These are phyloP conservation scores for Cyclanthera cordifolia DNA, from an alignment of 306 rosid species.

Conservation along the genomic window DNA sequence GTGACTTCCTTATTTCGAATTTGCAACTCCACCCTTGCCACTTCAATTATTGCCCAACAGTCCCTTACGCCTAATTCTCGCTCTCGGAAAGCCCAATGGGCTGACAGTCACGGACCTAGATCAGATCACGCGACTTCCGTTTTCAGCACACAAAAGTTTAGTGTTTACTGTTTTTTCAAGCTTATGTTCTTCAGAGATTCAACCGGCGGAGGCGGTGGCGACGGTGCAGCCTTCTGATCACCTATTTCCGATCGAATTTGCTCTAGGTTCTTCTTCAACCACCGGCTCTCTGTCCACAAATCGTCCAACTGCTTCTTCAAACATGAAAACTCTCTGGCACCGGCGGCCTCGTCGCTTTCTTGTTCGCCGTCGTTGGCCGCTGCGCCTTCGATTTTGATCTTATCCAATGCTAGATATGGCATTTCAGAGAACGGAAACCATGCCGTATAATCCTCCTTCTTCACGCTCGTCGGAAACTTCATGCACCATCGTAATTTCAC, in stretches of 20 bases:
- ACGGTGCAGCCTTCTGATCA: background rate
- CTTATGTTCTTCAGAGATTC: no score
- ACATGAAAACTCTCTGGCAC: background rate
- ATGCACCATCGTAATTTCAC: conserved; percentile 5
- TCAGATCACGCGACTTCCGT: background rate
- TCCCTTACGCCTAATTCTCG: background rate
- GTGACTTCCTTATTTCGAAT: background rate
- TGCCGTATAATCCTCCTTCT: background rate
- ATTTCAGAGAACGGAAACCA: background rate
- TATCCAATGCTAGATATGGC: background rate
- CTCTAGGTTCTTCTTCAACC: conserved; percentile 7
- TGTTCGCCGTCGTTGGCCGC: background rate
- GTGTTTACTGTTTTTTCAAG: no score
- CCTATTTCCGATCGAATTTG: background rate
- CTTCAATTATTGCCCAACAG: background rate
- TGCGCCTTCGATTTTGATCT: conserved; percentile 7
- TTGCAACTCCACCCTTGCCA: background rate
- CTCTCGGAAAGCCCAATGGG: background rate
- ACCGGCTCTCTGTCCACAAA: background rate
- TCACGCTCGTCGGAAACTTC: background rate
- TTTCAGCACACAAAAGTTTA: background rate
- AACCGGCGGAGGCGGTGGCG: background rate
- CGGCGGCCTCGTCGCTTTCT: background rate
- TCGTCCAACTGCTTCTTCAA: background rate
- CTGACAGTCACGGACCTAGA: background rate